A percentile compares a stretch with the other conserved stretches of the same genome.
phyloP scores from a whole-genome alignment of 768 basidiomycete genomes.

The Trametopsis cervina region DNA sequence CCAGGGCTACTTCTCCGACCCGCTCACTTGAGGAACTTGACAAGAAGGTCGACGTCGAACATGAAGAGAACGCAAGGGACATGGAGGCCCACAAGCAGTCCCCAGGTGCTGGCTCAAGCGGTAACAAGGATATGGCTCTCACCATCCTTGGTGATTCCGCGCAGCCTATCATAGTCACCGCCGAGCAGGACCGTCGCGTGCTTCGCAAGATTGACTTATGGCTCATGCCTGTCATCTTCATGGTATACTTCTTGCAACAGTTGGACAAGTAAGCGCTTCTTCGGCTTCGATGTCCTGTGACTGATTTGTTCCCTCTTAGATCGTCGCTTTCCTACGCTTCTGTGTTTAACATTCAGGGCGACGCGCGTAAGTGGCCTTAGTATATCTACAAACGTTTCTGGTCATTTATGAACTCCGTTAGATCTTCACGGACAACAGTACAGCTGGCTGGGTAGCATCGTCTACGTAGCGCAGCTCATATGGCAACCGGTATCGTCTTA shows the following conservation, averaged over 20 bases:
- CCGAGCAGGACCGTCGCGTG: slow-evolving; percentile 27
- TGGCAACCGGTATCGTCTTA: slow-evolving; percentile 39
- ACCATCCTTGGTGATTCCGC: slow-evolving; percentile 9
- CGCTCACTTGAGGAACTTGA: neutral
- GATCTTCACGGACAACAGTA: slow-evolving; percentile 35
- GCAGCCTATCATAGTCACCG: slow-evolving; percentile 12
- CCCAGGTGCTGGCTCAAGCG: slow-evolving; percentile 19
- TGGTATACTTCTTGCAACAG: slow-evolving; percentile 37
- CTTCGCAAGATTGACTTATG: slow-evolving; percentile 34
- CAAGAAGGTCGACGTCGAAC: slow-evolving; percentile 9
- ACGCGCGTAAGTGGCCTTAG: slow-evolving; percentile 23
- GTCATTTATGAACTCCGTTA: neutral
- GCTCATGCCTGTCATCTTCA: slow-evolving; percentile 32
- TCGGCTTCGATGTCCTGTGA: too few relatives aligned
- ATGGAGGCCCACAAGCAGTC: neutral
- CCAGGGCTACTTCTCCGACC: neutral
- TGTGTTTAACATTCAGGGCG: slow-evolving; percentile 34
- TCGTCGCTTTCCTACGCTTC: slow-evolving; percentile 43
- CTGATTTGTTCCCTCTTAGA: too few relatives aligned
- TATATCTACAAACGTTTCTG: neutral
- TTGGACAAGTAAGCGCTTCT: slow-evolving; percentile 32
- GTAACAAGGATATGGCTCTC: slow-evolving; percentile 16
- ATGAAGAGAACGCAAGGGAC: slow-evolving; percentile 26
- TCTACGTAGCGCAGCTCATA: slow-evolving; percentile 38
- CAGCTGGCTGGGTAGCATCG: slow-evolving; percentile 37